Conservation (phyloP, 73 alveolate genomes). For the Breviolum minutum region DNA sequence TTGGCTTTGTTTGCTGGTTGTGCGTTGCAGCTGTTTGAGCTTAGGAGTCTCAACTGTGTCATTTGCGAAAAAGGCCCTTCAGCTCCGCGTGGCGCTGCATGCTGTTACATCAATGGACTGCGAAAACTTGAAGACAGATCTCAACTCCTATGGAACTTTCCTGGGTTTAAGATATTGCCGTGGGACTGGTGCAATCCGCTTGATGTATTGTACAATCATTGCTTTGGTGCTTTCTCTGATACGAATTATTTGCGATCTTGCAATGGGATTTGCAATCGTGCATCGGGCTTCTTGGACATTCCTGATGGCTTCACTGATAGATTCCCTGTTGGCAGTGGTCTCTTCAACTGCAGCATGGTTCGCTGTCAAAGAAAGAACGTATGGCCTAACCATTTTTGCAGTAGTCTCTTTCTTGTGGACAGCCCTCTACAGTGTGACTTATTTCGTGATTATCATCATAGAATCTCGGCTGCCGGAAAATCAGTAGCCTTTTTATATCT, state of each 20-base stretch:
- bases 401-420: neutral
- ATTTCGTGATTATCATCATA: neutral
- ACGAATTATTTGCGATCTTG: slow-evolving; percentile 2
- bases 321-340: neutral
- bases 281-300: neutral
- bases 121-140: neutral
- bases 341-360: slow-evolving; percentile 8
- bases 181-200: slow-evolving; percentile 25
- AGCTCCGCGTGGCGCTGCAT: neutral
- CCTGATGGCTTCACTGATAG: slow-evolving; percentile 1
- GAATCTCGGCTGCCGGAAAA: neutral
- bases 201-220: neutral
- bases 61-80: neutral
- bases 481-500: neutral
- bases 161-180: slow-evolving; percentile 6
- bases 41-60: neutral
- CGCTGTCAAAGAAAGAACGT: neutral
- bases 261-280: slow-evolving; percentile 29
- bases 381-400: neutral
- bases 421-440: slow-evolving; percentile 31
- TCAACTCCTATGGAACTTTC: slow-evolving; percentile 28
- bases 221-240: neutral
- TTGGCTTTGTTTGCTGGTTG: no score
- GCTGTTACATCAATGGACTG: neutral
- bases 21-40: neutral